phyloP scores from a whole-genome alignment of 1,284 basidiomycete species.

The Microbotryomycetes sp. region DNA sequence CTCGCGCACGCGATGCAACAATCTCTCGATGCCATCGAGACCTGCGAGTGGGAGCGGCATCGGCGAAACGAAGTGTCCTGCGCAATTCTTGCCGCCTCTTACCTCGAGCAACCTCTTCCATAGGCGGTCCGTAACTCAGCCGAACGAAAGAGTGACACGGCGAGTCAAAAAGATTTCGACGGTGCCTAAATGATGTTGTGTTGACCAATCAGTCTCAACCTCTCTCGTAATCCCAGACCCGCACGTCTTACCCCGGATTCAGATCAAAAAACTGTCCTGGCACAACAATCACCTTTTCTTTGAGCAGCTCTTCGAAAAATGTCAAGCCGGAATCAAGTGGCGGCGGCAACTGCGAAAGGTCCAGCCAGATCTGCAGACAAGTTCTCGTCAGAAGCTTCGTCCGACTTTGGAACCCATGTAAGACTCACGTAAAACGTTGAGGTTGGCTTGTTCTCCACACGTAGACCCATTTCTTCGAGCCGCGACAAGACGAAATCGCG shows the following conservation, averaged over 20 bases:
- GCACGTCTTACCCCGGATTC: slow-evolving; percentile 49
- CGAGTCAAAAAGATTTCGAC: slow-evolving; percentile 69
- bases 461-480: slow-evolving; percentile 67
- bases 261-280: slow-evolving; percentile 49
- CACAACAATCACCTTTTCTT: slow-evolving; percentile 81
- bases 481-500: slow-evolving; percentile 79
- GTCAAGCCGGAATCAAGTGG: slow-evolving; percentile 83
- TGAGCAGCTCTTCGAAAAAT: slow-evolving; percentile 90
- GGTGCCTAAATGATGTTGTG: neutral
- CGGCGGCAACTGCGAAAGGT: slow-evolving; percentile 63
- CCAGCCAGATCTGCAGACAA: slow-evolving; percentile 89
- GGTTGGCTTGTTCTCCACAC: slow-evolving; percentile 49
- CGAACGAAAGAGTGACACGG: slow-evolving; percentile 85
- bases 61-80: neutral
- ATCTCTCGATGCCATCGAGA: slow-evolving; percentile 72
- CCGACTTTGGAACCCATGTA: neutral
- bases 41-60: slow-evolving; percentile 45
- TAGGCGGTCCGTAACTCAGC: slow-evolving; percentile 68
- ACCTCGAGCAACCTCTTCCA: slow-evolving; percentile 75
- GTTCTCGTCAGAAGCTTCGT: slow-evolving; percentile 57
- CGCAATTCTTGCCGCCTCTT: slow-evolving; percentile 27
- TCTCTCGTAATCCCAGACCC: slow-evolving; percentile 44
- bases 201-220: slow-evolving; percentile 41
- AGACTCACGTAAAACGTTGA: slow-evolving; percentile 21
- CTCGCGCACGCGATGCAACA: slow-evolving; percentile 62